Conservation (phyloP, 306 rosid genomes). For the Vigna reflexopilosa region DNA sequence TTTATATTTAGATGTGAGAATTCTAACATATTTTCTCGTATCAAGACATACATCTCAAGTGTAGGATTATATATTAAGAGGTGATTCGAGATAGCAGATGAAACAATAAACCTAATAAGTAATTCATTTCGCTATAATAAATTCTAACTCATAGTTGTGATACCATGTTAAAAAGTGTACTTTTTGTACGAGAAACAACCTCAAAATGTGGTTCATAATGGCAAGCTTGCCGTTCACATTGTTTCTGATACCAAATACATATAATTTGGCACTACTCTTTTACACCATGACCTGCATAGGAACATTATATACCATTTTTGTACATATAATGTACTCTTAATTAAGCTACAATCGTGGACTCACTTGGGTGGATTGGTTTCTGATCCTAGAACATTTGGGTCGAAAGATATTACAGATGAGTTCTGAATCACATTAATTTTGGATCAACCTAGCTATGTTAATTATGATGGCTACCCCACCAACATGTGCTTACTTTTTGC, state of each 20-base stretch:
- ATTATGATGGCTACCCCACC: constrained; percentile 50
- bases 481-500: constrained; percentile 66
- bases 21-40: no score
- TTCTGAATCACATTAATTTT: constrained; percentile 54
- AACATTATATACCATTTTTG: constrained; percentile 6
- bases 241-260: constrained; percentile 55
- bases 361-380: constrained; percentile 82
- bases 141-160: no score
- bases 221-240: constrained; percentile 56
- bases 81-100: fast-evolving
- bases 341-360: constrained; percentile 51
- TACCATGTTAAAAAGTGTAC: no score
- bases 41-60: fast-evolving
- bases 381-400: constrained; percentile 55
- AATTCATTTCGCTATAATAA: no score
- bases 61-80: no score
- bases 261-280: constrained; percentile 35
- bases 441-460: constrained; percentile 47
- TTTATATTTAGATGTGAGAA: no score
- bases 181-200: constrained; percentile 54
- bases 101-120: no score
- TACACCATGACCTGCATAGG: constrained; percentile 45
- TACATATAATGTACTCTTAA: constrained; percentile 41
- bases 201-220: constrained; percentile 53
- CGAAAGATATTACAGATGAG: constrained; percentile 51